A percentile compares a stretch with the other conserved stretches of the same genome.
These are phyloP conservation scores for Termitomyces sp. DNA, from an alignment of 1,284 basidiomycete genomes.

Conservation along the genomic window DNA sequence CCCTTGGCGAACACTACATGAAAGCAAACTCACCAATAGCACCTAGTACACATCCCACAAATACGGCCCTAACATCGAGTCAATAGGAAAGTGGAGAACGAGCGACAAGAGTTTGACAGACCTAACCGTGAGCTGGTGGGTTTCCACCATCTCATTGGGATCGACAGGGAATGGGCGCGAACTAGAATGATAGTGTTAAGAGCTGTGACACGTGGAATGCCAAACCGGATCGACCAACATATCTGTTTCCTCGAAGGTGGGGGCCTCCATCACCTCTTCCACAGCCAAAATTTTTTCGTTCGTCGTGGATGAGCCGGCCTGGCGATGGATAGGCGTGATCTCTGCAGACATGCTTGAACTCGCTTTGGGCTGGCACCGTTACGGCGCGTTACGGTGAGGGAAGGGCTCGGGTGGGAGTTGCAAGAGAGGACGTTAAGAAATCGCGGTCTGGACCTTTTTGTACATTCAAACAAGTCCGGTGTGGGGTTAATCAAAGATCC, in stretches of 20 bases:
- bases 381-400: not conserved
- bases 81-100: not conserved
- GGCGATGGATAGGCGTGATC: slow-evolving; percentile 6
- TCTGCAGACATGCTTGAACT: slow-evolving; percentile 21
- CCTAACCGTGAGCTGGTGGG: slow-evolving; percentile 51
- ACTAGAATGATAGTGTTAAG: slow-evolving; percentile 18
- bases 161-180: slow-evolving; percentile 49
- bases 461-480: not conserved
- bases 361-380: not conserved
- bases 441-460: slow-evolving; percentile 5
- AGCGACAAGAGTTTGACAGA: slow-evolving; percentile 11
- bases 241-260: slow-evolving; percentile 30
- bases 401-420: slow-evolving; percentile 6
- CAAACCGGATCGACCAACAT: slow-evolving; percentile 26
- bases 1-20: not conserved
- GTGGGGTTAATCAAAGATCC: slow-evolving; percentile 13
- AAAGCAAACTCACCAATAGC: slow-evolving; percentile 37
- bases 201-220: not conserved
- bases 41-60: slow-evolving; percentile 59
- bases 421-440: not conserved
- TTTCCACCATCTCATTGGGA: slow-evolving; percentile 45
- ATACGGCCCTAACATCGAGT: slow-evolving; percentile 37
- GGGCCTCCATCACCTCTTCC: slow-evolving; percentile 17
- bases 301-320: slow-evolving; percentile 14
- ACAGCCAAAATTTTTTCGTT: slow-evolving; percentile 23